Percentiles rank a stretch among this genome's conserved stretches.
Conservation (phyloP, 345 rosid genomes). For the Gynandropsis gynandra region DNA sequence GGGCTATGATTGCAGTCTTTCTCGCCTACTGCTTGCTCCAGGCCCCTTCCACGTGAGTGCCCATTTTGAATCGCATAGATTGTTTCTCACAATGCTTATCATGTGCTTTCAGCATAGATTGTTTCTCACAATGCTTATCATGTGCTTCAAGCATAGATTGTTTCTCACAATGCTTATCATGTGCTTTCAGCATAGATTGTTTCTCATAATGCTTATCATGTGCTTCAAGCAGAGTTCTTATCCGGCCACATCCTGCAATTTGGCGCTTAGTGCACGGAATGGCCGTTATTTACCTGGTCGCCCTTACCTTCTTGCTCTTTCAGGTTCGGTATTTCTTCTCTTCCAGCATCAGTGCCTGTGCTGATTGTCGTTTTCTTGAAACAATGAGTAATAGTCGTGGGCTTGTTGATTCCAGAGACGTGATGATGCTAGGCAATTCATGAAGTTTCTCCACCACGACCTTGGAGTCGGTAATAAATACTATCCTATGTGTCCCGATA, state of each 20-base stretch:
- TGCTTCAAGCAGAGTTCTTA: constrained; percentile 57
- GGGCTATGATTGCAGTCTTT: constrained; percentile 98
- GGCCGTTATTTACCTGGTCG: constrained; percentile 88
- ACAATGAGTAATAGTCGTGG: constrained; percentile 25
- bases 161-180: too few species aligned
- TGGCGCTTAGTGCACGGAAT: constrained; percentile 99
- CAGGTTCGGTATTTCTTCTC: constrained; percentile 52
- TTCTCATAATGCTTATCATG: too few species aligned
- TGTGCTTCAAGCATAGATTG: too few species aligned
- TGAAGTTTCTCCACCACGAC: constrained; percentile 98
- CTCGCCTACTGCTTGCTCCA: constrained; percentile 95
- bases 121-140: too few species aligned
- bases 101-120: too few species aligned
- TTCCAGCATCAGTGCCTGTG: background rate
- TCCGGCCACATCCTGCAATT: constrained; percentile 96
- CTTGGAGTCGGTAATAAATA: constrained; percentile 76
- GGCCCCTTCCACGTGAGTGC: constrained; percentile 93
- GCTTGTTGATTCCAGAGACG: constrained; percentile 53
- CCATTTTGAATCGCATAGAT: too few species aligned
- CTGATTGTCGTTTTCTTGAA: constrained; percentile 10
- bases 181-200: too few species aligned
- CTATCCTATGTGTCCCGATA: constrained; percentile 3
- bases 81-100: too few species aligned
- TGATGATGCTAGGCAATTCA: constrained; percentile 90
- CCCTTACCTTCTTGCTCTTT: constrained; percentile 92